Base-by-base conservation (phyloP, 2,329 filamentous ascomycete species). In the Fusarium algeriense region DNA sequence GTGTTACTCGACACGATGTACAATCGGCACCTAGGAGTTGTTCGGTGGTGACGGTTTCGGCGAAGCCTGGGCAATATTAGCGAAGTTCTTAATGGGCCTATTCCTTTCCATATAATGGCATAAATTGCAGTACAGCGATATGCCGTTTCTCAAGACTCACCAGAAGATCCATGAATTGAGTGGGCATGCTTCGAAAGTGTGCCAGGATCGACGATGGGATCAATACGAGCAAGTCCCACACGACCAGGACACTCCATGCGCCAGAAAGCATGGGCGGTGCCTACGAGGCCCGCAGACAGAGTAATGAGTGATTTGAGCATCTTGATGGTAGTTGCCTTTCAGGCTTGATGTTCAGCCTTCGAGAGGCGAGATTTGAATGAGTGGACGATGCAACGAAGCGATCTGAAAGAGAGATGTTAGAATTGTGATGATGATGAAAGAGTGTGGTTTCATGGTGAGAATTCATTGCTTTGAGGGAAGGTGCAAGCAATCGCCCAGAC, bases 241-340 rank as follows among this genome's bases (percentile, higher is more conserved):
- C 88, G 87, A 60, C 90, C 90, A 73, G 89, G 91, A 81, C 94
- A 97, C 76, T 93, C 92, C 87, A 97, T 92, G 78, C 94, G 93
- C 93, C 93, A 97, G 82, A 97, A 97, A 65, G 92, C 94, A 74
- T 87, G 78, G 49, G 85, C 86, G 62, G 82, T 73, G 43, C 78
- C 78, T 40, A 82, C 69, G 34, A 83, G 76, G 73, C 77, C 78
- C 45, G 76, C 78, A 20, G 79, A 76, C 49, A 81, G 70, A 68
- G 78, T 73, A 66, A 77, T 46, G 38, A 79, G 56, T 40, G 76
- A 76, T 69, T 78, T 81, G 72, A 81, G 75, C 81, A 83, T 82
- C 58, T 55, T 60, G 49, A 35, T 70, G 69, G 40, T 55, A 56
- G 63, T 55, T 40, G 52, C 61, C 67, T 77, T 77, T 75, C 67